Base-by-base conservation (phyloP, 2,329 filamentous ascomycete species). In the Cladosporium cucumerinum region DNA sequence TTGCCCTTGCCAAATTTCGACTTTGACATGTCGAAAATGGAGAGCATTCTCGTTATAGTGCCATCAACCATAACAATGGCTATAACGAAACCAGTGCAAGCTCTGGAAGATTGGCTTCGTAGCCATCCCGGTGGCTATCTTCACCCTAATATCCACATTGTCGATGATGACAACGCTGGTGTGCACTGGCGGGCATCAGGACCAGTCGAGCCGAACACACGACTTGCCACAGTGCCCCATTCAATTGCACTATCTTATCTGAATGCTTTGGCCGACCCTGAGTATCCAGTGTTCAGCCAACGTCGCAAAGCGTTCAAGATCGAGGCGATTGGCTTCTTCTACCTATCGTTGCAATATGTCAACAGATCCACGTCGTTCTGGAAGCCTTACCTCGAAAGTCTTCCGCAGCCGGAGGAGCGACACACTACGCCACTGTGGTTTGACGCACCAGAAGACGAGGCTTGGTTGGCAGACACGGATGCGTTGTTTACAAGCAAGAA, bases 221-320 rank as follows among this genome's bases (percentile, higher is more conserved):
- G 55, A 0, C 63, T 76, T 10, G 69, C 70, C 32, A 70, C 68
- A 18, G 72, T 74, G 7, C 75, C 76, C 21, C 74, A 76, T 54
- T 68, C 70, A 10, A 66, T 77, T 28, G 70, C 75, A 14, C 66
- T 78, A 16, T 78, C 75, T 2, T 74, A 75, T 60, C 67, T 78
- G 30, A 78, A 78, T 64, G 75, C 75, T 3, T 67, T 76, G 36
- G 75, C 77, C 12, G 76, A 77, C 64, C 73, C 76, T 54, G 64
- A 59, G 8, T 75, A 72, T 30, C 68, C 73, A 0, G 70, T 73
- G 11, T 75, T 76, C 64, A 70, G 68, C 65, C 32, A 67, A 55
- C 66, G 70, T 60, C 61, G 73, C 46, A 57, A 68, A 61, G 55
- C 66, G 51, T 69, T 75, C 68, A 67, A 66, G 1, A 68, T 74